phyloP scores from a whole-genome alignment of 2,329 filamentous ascomycete genomes.

The Aspergillus japonicus region DNA sequence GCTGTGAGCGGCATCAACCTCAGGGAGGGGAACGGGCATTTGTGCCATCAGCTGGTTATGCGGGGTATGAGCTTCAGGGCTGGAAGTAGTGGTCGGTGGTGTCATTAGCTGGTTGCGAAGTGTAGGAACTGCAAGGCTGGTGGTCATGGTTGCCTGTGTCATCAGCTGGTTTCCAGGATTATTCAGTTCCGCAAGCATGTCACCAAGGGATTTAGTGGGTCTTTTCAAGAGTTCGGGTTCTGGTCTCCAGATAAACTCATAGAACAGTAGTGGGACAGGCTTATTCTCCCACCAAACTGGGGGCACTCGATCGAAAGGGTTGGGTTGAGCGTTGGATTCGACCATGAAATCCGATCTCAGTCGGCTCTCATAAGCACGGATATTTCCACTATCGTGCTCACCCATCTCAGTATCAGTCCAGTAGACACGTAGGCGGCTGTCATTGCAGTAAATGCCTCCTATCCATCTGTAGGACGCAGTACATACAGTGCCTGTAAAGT shows the following conservation, averaged over 20 bases:
- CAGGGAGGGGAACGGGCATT: too few species aligned
- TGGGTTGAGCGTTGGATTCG: conserved; percentile 20
- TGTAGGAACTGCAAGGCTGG: too few species aligned
- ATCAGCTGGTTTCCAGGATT: background rate
- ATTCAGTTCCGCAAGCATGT: conserved; percentile 10
- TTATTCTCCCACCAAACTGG: conserved; percentile 22
- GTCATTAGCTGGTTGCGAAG: too few species aligned
- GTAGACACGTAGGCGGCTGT: conserved; percentile 27
- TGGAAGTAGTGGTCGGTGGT: too few species aligned
- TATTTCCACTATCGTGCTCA: conserved; percentile 20
- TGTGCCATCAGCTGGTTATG: too few species aligned
- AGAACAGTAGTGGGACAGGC: conserved; percentile 32
- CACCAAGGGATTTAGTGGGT: conserved; percentile 14
- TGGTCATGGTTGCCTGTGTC: too few species aligned
- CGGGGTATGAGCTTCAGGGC: too few species aligned
- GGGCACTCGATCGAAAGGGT: conserved; percentile 25
- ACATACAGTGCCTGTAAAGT: conserved; percentile 14
- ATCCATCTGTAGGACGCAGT: conserved; percentile 38
- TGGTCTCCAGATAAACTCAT: conserved; percentile 35
- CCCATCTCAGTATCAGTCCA: conserved; percentile 33
- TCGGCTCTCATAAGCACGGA: conserved; percentile 34
- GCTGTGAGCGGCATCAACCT: too few species aligned
- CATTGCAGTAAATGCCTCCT: conserved; percentile 35
- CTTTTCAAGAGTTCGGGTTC: conserved; percentile 15
- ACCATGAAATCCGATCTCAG: conserved; percentile 28